These are phyloP conservation scores for Lentinula edodes DNA, from an alignment of 768 basidiomycete species.

Conservation along the genomic window DNA sequence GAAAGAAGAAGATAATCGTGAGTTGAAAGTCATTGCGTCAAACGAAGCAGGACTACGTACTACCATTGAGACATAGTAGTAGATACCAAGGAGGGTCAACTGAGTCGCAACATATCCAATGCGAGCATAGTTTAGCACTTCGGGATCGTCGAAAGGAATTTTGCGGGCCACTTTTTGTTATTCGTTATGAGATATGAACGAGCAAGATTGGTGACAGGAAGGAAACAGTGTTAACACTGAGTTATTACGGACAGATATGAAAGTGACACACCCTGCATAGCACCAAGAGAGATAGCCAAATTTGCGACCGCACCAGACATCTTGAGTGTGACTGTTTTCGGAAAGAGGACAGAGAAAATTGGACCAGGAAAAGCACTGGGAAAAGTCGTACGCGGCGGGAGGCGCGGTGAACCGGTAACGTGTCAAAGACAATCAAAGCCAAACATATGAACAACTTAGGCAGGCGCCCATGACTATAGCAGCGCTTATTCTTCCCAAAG, in stretches of 20 bases:
- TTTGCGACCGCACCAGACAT: constrained; percentile 80
- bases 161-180: constrained; percentile 70
- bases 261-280: constrained; percentile 71
- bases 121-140: constrained; percentile 76
- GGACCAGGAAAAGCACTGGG: not conserved
- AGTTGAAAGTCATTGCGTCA: not conserved
- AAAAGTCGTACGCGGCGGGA: not conserved
- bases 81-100: constrained; percentile 60
- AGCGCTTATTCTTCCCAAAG: not conserved
- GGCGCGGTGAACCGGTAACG: not conserved
- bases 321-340: constrained; percentile 14
- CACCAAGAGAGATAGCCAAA: constrained; percentile 84
- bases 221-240: not conserved
- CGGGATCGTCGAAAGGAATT: constrained; percentile 87
- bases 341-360: not conserved
- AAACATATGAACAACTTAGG: not conserved
- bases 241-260: not conserved
- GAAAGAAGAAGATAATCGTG: not conserved
- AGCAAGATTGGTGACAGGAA: not conserved
- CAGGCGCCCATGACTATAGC: too few relatives aligned
- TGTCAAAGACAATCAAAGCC: not conserved
- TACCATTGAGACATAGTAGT: constrained; percentile 75
- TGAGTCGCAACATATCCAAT: constrained; percentile 78
- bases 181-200: not conserved
- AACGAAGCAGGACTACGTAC: constrained; percentile 33